phyloP scores from a whole-genome alignment of 768 basidiomycete species.

The Termitomyces sp. region DNA sequence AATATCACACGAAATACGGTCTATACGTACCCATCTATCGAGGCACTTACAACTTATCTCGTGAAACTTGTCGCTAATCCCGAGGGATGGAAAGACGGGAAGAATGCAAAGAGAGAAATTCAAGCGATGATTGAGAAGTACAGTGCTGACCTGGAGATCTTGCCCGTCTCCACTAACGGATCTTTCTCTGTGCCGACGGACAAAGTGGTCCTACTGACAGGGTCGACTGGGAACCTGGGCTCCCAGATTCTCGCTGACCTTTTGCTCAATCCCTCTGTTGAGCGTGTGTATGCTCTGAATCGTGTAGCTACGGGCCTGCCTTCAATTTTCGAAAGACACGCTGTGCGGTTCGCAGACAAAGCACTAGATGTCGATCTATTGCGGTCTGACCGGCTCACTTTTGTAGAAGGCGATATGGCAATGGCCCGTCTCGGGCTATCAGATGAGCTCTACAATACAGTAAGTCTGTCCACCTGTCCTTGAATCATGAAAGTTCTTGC shows the following conservation, averaged over 20 bases:
- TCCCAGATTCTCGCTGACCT: too few relatives aligned
- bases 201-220: constrained; percentile 12
- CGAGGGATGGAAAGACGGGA: not conserved
- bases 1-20: too few relatives aligned
- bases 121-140: constrained; percentile 37
- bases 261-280: constrained; percentile 6
- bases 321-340: constrained; percentile 11
- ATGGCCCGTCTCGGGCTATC: constrained; percentile 24
- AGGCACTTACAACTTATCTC: constrained; percentile 16
- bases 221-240: too few relatives aligned
- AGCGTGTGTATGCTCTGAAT: constrained; percentile 14
- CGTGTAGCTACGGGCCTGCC: constrained; percentile 6
- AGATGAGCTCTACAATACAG: constrained; percentile 14
- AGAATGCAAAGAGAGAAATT: constrained; percentile 4
- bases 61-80: constrained; percentile 7
- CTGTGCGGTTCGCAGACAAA: constrained; percentile 17
- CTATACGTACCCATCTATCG: constrained; percentile 23
- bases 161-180: not conserved
- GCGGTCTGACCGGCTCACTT: constrained; percentile 23
- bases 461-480: not conserved
- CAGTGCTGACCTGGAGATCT: constrained; percentile 7
- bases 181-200: not conserved
- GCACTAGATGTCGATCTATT: constrained; percentile 23
- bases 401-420: constrained; percentile 27
- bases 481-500: too few relatives aligned